Percentiles rank a stretch among this genome's conserved stretches.
Conservation (phyloP, 192 early-diverging fungal species). For the Coemansia sp. region DNA sequence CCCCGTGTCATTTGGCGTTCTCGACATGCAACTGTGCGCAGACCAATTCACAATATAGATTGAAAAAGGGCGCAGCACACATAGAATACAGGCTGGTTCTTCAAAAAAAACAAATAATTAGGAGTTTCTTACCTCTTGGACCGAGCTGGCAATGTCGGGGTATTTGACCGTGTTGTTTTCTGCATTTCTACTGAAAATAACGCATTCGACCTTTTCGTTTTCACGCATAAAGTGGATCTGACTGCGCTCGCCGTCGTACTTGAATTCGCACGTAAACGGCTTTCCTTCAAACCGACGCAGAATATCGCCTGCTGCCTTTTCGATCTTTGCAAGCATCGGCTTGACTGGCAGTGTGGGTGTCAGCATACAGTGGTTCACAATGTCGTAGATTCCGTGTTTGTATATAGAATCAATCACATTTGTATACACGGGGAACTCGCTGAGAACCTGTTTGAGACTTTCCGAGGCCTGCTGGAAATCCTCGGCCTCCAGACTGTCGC, state of each 20-base stretch:
- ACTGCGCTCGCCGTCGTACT: slow-evolving; percentile 96
- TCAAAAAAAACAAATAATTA: too few species aligned
- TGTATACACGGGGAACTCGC: slow-evolving; percentile 93
- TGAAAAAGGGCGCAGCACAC: too few species aligned
- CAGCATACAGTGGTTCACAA: slow-evolving; percentile 82
- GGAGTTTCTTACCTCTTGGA: slow-evolving; percentile 63
- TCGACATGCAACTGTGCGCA: too few species aligned
- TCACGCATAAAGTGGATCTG: slow-evolving; percentile 82
- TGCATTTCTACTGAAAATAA: slow-evolving; percentile 91
- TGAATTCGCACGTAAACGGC: slow-evolving; percentile 96
- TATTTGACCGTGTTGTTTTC: slow-evolving; percentile 94
- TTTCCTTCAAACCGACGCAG: slow-evolving; percentile 91
- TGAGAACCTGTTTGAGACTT: slow-evolving; percentile 63
- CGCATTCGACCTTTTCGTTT: slow-evolving; percentile 59
- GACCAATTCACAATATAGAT: too few species aligned
- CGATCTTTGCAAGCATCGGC: slow-evolving; percentile 99
- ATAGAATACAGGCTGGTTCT: too few species aligned
- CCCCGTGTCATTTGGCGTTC: too few species aligned
- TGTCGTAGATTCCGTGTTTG: slow-evolving; percentile 67
- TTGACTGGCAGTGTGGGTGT: slow-evolving; percentile 96
- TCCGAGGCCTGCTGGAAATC: slow-evolving; percentile 58
- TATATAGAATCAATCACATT: slow-evolving; percentile 85
- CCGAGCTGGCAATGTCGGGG: slow-evolving; percentile 85
- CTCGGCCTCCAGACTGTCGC: slow-evolving; percentile 10
- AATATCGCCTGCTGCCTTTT: slow-evolving; percentile 90